phyloP scores from a whole-genome alignment of 805 yeast species.

The Zygoascus tannicola region DNA sequence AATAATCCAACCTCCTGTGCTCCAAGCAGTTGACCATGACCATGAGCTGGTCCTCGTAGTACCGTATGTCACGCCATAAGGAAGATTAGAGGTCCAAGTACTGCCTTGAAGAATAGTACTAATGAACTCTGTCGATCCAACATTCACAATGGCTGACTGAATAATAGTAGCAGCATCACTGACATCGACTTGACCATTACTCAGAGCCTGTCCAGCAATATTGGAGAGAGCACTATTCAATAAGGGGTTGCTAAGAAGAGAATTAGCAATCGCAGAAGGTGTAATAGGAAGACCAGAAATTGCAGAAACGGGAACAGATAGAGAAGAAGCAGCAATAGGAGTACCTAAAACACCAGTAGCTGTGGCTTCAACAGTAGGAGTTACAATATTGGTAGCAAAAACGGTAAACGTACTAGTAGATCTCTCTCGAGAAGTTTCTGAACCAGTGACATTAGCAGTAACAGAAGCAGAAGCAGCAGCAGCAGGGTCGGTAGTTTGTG shows the following conservation, averaged over 20 bases:
- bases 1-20: slow-evolving; percentile 2
- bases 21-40: slow-evolving; percentile 1
- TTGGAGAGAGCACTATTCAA: background rate
- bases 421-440: too few species aligned
- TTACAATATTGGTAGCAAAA: background rate
- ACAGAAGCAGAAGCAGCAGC: background rate
- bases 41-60: background rate
- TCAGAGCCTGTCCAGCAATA: background rate
- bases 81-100: background rate
- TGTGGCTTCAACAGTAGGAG: background rate
- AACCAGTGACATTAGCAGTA: background rate
- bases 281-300: background rate
- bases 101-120: background rate
- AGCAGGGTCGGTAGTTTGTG: background rate
- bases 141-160: background rate
- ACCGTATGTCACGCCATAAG: background rate
- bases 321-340: background rate
- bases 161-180: background rate
- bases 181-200: background rate
- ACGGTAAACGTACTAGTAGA: slow-evolving; percentile 3
- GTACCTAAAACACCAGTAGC: background rate
- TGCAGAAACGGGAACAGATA: background rate
- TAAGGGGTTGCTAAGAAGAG: background rate
- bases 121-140: background rate
- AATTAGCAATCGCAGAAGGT: background rate